Evolutionary conservation across 768 basidiomycete species (phyloP), one percentile per base, ranked within the genome.

Genomic region (Stropharia rugosoannulata): DNA sequence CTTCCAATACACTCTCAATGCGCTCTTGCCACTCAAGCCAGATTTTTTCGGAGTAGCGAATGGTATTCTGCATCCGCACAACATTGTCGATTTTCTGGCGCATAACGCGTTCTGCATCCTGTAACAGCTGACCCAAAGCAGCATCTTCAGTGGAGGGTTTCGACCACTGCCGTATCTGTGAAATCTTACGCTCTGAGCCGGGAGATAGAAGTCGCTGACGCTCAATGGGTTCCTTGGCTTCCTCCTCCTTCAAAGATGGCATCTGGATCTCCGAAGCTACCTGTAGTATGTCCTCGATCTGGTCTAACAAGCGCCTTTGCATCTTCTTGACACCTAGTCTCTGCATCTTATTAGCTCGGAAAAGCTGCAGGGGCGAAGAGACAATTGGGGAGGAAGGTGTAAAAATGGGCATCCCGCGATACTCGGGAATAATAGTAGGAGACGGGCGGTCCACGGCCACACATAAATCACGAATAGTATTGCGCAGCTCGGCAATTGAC

Each of bases 21-120:
- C 84, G 86, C 65, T 91, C 89, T 71, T 98, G 90, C 95, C 96
- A 98, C 73, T 98, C 97, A 64, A 89, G 89, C 76, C 96, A 87
- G 29, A 97, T 91, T 75, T 95, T 96, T 76, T 98, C 97, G 39
- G 94, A 87, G 70, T 98, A 98, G 51, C 92, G 81, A 62, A 99
- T 95, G 16, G 95, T 98, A 66, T 96, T 97, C 72, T 96, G 93
- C 86, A 99, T 86, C 38, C 97, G 86, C 59, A 93, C 90, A 47
- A 98, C 92, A 61, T 89, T 94, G 70, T 95, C 95, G 59, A 95
- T 83, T 79, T 99, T 99, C 72, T 92, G 88, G 32, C 92, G 80
- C 81, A 95, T 90, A 48, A 95, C 80, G 36, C 91, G 84, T 62
- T 95, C 94, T 7, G 87, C 88, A 66, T 98, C 95, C 62, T 90